These are phyloP conservation scores for Podospora sp. DNA, from an alignment of 495 filamentous ascomycete genomes.

Conservation along the genomic window DNA sequence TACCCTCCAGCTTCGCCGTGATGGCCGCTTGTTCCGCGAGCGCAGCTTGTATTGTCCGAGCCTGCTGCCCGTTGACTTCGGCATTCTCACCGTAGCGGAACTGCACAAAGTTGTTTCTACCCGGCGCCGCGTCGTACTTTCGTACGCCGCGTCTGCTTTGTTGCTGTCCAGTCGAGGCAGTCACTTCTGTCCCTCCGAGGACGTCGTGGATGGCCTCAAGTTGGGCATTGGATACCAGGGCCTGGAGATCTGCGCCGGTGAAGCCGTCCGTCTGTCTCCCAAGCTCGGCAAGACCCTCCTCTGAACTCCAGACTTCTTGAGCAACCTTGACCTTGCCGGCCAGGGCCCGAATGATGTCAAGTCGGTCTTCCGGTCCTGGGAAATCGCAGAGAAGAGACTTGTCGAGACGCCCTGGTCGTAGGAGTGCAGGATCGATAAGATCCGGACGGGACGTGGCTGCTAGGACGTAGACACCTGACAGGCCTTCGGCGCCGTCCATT, in stretches of 20 bases:
- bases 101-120: slow-evolving; percentile 66
- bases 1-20: slow-evolving; percentile 69
- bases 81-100: slow-evolving; percentile 76
- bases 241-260: slow-evolving; percentile 91
- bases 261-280: slow-evolving; percentile 85
- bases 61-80: slow-evolving; percentile 33
- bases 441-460: slow-evolving; percentile 91
- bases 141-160: not conserved
- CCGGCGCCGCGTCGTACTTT: slow-evolving; percentile 27
- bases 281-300: slow-evolving; percentile 63
- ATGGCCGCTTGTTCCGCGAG: slow-evolving; percentile 73
- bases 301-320: slow-evolving; percentile 56
- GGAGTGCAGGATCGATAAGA: slow-evolving; percentile 88
- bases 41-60: slow-evolving; percentile 41
- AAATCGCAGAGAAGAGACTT: slow-evolving; percentile 90
- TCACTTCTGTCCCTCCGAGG: slow-evolving; percentile 59
- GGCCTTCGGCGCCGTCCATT: slow-evolving; percentile 97
- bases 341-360: slow-evolving; percentile 84
- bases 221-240: slow-evolving; percentile 93
- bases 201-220: slow-evolving; percentile 95
- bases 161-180: not conserved
- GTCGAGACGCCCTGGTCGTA: slow-evolving; percentile 87
- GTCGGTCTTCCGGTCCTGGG: slow-evolving; percentile 72
- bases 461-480: slow-evolving; percentile 92
- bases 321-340: slow-evolving; percentile 74